These are phyloP conservation scores for Xylariaceae sp. DNA, from an alignment of 2,329 filamentous ascomycete genomes.

Conservation along the genomic window DNA sequence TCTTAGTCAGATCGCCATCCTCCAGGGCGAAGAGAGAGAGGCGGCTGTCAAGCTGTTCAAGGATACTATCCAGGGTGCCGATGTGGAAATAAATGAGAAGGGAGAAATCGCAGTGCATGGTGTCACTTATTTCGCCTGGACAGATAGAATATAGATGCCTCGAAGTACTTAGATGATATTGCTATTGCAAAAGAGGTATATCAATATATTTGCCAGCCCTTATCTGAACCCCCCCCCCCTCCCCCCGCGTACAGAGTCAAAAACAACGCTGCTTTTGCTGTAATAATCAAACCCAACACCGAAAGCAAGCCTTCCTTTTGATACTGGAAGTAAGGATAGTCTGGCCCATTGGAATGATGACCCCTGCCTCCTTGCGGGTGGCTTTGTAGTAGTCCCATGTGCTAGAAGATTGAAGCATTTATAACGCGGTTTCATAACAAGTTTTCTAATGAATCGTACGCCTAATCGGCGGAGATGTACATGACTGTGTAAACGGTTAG, in stretches of 20 bases:
- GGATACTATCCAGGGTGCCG: constrained; percentile 57
- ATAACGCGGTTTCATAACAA: neutral
- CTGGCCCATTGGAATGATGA: no score
- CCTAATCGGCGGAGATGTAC: constrained; percentile 72
- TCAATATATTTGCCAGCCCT: no score
- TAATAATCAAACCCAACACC: no score
- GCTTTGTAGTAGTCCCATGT: neutral
- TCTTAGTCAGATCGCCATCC: constrained; percentile 70
- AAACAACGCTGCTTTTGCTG: no score
- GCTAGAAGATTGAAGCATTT: neutral
- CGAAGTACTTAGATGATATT: neutral
- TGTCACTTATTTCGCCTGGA: constrained; percentile 69
- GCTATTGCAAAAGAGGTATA: no score
- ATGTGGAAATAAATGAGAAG: constrained; percentile 64
- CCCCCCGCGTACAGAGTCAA: no score
- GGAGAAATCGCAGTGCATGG: constrained; percentile 71
- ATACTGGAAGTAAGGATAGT: no score
- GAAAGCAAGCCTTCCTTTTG: no score
- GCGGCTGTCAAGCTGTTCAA: constrained; percentile 59
- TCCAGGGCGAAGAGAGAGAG: constrained; percentile 58
- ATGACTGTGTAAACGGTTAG: constrained; percentile 58
- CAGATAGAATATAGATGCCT: constrained; percentile 51
- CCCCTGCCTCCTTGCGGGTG: neutral
- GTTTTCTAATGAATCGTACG: neutral
- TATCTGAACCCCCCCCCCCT: no score